A percentile compares a stretch with the other conserved stretches of the same genome.
Conservation (phyloP, 257 asterid genomes). For the Linderniella brevidens region DNA sequence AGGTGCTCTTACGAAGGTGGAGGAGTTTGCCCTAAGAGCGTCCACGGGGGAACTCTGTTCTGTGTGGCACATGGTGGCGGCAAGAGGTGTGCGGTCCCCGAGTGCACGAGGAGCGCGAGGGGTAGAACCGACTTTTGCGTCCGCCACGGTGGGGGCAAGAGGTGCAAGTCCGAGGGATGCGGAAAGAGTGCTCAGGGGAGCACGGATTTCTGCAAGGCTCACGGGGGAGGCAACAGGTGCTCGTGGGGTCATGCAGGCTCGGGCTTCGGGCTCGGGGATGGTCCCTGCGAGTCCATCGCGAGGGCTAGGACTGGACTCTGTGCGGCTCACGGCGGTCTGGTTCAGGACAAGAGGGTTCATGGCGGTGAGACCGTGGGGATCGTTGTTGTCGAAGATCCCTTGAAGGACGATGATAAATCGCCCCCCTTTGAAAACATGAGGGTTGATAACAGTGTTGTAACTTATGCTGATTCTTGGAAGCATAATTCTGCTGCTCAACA, state of each 20-base stretch:
- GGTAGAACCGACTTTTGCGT: constrained; percentile 85
- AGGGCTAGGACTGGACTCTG: constrained; percentile 70
- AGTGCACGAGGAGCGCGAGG: constrained; percentile 87
- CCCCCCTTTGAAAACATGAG: too few relatives aligned
- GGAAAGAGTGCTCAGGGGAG: constrained; percentile 97
- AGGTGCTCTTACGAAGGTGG: constrained; percentile 73
- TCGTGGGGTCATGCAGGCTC: constrained; percentile 68
- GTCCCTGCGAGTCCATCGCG: constrained; percentile 51
- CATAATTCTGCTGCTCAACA: constrained; percentile 14
- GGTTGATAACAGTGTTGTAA: too few relatives aligned
- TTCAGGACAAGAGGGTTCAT: constrained; percentile 79
- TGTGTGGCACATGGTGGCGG: constrained; percentile 97
- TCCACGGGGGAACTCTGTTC: constrained; percentile 80
- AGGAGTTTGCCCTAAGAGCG: constrained; percentile 80
- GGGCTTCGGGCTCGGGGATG: constrained; percentile 45
- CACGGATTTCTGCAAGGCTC: constrained; percentile 92
- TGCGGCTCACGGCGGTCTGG: constrained; percentile 53
- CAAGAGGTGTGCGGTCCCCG: constrained; percentile 61
- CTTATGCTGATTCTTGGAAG: constrained; percentile 7
- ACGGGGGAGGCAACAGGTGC: constrained; percentile 93
- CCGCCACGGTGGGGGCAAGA: constrained; percentile 93
- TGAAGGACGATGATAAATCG: too few relatives aligned
- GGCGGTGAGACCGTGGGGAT: constrained; percentile 57
- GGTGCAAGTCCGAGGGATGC: constrained; percentile 64
- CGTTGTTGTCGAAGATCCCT: constrained; percentile 19